Evolutionary conservation across 2,329 filamentous ascomycete species (phyloP).

Genomic region (Xylaria hypoxylon): DNA sequence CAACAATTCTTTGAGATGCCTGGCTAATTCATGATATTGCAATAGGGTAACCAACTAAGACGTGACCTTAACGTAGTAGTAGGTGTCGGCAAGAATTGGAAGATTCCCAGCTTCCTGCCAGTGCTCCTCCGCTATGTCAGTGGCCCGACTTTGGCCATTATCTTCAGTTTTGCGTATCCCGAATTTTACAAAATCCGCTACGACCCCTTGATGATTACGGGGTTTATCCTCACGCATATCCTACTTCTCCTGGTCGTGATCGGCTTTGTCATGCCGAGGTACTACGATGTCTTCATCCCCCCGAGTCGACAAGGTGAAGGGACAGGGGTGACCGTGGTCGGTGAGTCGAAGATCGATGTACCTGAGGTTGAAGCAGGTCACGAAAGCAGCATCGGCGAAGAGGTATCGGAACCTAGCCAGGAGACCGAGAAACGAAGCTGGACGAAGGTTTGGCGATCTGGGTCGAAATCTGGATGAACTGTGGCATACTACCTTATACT

Average conservation of each 20-base stretch:
- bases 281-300: conserved; percentile 66
- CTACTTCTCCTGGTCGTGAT: conserved; percentile 59
- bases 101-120: conserved; percentile 64
- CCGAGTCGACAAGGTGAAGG: conserved; percentile 59
- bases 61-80: conserved; percentile 67
- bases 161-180: conserved; percentile 65
- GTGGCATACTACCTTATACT: background rate
- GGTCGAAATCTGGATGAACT: background rate
- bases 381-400: conserved; percentile 8
- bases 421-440: conserved; percentile 1
- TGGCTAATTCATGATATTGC: background rate
- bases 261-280: conserved; percentile 64
- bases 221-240: conserved; percentile 61
- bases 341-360: conserved; percentile 21
- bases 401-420: background rate
- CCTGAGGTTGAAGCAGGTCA: conserved; percentile 8
- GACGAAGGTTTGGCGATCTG: conserved; percentile 7
- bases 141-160: conserved; percentile 62
- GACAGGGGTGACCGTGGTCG: conserved; percentile 24
- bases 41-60: conserved; percentile 66
- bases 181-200: conserved; percentile 60
- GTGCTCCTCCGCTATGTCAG: conserved; percentile 63
- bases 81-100: conserved; percentile 66
- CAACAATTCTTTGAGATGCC: background rate
- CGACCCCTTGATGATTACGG: conserved; percentile 63